phyloP scores from a whole-genome alignment of 495 filamentous ascomycete species.

The Platismatia glauca region DNA sequence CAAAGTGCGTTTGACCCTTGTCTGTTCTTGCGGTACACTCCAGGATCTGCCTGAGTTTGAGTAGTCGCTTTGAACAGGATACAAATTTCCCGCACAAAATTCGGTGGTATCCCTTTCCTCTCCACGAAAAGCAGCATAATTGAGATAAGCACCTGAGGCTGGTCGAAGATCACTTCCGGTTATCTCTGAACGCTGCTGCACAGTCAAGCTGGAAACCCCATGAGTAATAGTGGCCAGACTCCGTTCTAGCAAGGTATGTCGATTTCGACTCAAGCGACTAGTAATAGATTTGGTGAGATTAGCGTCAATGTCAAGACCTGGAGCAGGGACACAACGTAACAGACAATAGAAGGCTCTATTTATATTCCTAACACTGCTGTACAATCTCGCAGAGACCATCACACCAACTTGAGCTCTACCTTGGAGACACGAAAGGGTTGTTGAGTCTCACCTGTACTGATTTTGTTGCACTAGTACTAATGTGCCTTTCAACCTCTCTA shows the following conservation, averaged over 20 bases:
- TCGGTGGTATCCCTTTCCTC: background rate
- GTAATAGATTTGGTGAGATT: background rate
- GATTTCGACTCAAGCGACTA: conserved; percentile 3
- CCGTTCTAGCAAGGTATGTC: background rate
- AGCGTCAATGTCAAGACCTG: background rate
- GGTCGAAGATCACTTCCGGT: background rate
- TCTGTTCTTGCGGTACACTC: background rate
- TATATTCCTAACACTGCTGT: background rate
- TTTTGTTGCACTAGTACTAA: conserved; percentile 11
- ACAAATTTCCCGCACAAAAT: background rate
- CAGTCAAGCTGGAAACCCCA: background rate
- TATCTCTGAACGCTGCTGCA: background rate
- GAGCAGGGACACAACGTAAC: background rate
- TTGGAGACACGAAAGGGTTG: fast-evolving
- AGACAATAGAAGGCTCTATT: background rate
- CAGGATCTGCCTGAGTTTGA: background rate
- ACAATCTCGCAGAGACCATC: background rate
- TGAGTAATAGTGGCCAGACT: background rate
- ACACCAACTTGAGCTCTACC: background rate
- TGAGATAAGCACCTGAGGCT: background rate
- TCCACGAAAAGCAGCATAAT: background rate
- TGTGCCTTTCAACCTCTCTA: conserved; percentile 13
- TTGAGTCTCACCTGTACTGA: conserved; percentile 1
- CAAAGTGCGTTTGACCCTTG: background rate
- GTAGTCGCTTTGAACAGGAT: background rate